Evolutionary conservation across 169 alveolate species (phyloP).

Genomic region (Eimeria necatrix): DNA sequence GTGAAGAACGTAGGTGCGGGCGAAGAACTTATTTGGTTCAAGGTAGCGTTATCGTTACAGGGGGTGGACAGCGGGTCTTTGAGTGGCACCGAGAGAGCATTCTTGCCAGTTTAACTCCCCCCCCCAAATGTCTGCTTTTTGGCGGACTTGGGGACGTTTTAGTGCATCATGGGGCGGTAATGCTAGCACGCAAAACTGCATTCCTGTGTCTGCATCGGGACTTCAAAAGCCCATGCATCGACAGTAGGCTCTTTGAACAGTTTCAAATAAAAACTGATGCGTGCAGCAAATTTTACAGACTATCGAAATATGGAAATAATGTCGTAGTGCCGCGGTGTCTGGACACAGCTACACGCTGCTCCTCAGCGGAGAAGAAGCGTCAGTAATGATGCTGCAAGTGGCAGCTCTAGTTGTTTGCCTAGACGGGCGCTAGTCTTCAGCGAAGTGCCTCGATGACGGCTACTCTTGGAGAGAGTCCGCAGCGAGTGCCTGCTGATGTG

Average conservation of each 20-base stretch:
- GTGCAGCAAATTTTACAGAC: slow-evolving; percentile 35
- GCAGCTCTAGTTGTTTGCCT: neutral
- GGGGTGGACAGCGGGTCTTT: neutral
- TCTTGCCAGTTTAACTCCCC: neutral
- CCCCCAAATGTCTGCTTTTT: slow-evolving; percentile 6
- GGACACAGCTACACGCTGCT: neutral
- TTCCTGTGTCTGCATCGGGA: neutral
- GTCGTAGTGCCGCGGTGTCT: slow-evolving; percentile 2
- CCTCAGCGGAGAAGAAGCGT: neutral
- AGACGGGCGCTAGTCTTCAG: too few relatives aligned
- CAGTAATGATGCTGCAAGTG: neutral
- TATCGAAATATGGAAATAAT: neutral
- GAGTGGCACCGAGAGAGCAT: neutral
- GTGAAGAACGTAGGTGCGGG: too few relatives aligned
- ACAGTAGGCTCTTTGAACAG: slow-evolving; percentile 19
- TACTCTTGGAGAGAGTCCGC: too few relatives aligned
- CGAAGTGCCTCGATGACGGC: too few relatives aligned
- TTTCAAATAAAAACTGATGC: neutral
- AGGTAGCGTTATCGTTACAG: too few relatives aligned
- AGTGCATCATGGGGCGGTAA: slow-evolving; percentile 34
- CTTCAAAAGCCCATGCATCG: neutral
- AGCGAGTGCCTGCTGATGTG: too few relatives aligned
- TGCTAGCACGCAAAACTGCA: neutral
- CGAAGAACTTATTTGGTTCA: too few relatives aligned
- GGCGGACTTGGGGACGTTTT: slow-evolving; percentile 54